phyloP scores from a whole-genome alignment of 352 stramenopile species.

The Phytopythium montanum region DNA sequence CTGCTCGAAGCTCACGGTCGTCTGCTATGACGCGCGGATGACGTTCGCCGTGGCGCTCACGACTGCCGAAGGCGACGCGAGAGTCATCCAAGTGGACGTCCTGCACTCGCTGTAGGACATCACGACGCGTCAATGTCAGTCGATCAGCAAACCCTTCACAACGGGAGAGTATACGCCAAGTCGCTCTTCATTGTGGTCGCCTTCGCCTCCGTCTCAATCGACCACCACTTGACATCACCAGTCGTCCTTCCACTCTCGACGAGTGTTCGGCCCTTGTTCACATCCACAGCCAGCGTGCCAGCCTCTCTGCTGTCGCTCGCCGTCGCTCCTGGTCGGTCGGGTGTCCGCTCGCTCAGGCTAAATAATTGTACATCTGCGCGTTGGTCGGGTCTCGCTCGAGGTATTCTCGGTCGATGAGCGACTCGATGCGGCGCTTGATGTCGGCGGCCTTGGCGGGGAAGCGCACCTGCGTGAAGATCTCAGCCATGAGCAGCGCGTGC shows the following conservation, averaged over 20 bases:
- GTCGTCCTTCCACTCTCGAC: no score
- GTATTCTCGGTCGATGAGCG: conserved; percentile 88
- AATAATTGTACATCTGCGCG: conserved; percentile 85
- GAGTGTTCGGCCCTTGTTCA: no score
- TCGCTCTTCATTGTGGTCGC: no score
- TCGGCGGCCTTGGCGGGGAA: conserved; percentile 79
- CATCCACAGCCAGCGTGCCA: no score
- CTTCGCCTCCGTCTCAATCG: no score
- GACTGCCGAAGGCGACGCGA: not conserved
- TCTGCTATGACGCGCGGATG: not conserved
- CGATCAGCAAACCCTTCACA: no score
- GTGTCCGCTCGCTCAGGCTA: conserved; percentile 52
- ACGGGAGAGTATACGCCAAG: no score
- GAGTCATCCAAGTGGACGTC: not conserved
- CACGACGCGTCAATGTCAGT: no score
- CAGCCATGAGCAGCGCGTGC: conserved; percentile 94
- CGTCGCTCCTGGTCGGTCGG: no score
- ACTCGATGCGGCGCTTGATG: conserved; percentile 89
- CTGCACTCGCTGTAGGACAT: not conserved
- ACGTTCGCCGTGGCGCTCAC: not conserved
- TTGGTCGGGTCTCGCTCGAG: conserved; percentile 81
- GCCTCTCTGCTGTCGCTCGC: not conserved
- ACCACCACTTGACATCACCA: no score
- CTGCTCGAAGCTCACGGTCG: not conserved
- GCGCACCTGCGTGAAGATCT: conserved; percentile 95